These are phyloP conservation scores for Boletus semigastroideus DNA, from an alignment of 1,284 basidiomycete species.

Conservation along the genomic window DNA sequence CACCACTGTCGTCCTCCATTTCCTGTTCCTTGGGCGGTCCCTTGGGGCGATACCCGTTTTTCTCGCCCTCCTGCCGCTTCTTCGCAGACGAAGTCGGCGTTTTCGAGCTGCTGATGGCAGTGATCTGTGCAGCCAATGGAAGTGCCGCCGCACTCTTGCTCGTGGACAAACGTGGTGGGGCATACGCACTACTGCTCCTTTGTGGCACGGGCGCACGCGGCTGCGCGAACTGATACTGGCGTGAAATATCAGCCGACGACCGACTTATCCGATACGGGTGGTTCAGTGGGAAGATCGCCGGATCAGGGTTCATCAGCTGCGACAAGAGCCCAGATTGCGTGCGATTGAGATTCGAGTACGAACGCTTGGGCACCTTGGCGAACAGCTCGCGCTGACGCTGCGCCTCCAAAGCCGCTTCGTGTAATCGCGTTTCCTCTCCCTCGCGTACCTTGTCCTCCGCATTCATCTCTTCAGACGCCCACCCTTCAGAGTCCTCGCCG, in stretches of 20 bases:
- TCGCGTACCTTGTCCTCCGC: slow-evolving; percentile 35
- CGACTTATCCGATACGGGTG: slow-evolving; percentile 59
- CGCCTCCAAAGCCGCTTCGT: slow-evolving; percentile 57
- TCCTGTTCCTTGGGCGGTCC: slow-evolving; percentile 67
- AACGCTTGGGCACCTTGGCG: slow-evolving; percentile 68
- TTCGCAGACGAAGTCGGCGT: slow-evolving; percentile 16
- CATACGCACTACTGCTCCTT: slow-evolving; percentile 31
- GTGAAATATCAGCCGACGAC: slow-evolving; percentile 49
- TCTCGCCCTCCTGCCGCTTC: slow-evolving; percentile 21
- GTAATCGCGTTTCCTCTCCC: slow-evolving; percentile 36
- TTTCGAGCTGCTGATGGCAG: slow-evolving; percentile 39
- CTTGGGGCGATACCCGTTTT: slow-evolving; percentile 53
- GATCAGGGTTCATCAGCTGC: slow-evolving; percentile 69
- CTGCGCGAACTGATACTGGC: slow-evolving; percentile 22
- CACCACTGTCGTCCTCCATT: slow-evolving; percentile 67
- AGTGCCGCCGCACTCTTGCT: slow-evolving; percentile 68
- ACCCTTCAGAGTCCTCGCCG: slow-evolving; percentile 50
- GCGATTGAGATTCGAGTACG: slow-evolving; percentile 59
- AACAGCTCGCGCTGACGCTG: slow-evolving; percentile 76
- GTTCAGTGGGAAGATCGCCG: slow-evolving; percentile 52
- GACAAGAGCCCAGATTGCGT: slow-evolving; percentile 60
- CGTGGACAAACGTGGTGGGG: slow-evolving; percentile 41
- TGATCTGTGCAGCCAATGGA: slow-evolving; percentile 60
- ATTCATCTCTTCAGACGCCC: slow-evolving; percentile 54
- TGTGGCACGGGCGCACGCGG: slow-evolving; percentile 21